These are phyloP conservation scores for Lagenaria siceraria DNA, from an alignment of 306 rosid genomes.

Conservation along the genomic window DNA sequence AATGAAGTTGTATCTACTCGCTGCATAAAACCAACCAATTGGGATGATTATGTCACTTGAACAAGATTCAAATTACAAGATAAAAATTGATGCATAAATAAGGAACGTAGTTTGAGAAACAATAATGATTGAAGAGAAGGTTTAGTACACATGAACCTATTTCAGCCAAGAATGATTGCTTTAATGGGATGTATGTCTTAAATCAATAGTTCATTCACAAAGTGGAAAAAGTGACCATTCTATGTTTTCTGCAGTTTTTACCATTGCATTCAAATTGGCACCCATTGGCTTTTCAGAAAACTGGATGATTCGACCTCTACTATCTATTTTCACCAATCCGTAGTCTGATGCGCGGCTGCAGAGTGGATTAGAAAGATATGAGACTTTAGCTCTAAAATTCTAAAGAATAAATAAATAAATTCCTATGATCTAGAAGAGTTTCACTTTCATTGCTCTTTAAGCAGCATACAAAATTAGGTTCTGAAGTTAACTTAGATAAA, in stretches of 20 bases:
- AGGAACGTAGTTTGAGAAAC: neutral
- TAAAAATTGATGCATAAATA: neutral
- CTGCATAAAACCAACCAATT: constrained; percentile 38
- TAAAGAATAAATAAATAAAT: neutral
- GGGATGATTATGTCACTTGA: neutral
- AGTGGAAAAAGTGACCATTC: neutral
- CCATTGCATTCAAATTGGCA: constrained; percentile 62
- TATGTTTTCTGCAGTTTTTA: constrained; percentile 12
- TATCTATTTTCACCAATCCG: constrained; percentile 71
- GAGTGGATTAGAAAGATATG: neutral
- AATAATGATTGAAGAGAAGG: neutral
- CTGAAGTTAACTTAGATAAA: neutral
- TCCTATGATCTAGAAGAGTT: neutral
- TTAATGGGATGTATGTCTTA: neutral
- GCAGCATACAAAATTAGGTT: neutral
- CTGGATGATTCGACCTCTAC: constrained; percentile 50
- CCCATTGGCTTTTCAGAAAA: constrained; percentile 79
- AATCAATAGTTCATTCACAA: neutral
- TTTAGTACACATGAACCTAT: neutral
- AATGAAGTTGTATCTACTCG: constrained; percentile 57
- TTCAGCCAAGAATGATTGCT: neutral
- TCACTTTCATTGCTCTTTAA: neutral
- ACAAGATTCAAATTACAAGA: neutral
- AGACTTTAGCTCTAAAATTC: neutral
- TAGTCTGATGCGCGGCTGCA: constrained; percentile 82